Evolutionary conservation across 2,329 filamentous ascomycete genomes (phyloP).

Genomic region (Fusarium equiseti): DNA sequence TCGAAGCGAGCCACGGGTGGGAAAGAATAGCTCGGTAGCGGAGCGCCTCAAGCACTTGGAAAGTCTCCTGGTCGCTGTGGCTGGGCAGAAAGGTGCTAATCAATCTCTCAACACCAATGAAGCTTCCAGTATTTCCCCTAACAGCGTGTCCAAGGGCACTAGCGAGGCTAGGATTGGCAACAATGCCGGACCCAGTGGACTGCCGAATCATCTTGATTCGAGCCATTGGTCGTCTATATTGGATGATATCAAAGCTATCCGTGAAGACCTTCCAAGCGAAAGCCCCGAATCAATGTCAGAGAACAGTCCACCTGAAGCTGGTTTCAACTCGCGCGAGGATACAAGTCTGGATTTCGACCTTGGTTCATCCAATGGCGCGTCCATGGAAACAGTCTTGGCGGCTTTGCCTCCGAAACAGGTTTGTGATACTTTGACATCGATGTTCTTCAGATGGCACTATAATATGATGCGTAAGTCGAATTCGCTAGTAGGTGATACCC

Average conservation of each 20-base stretch:
- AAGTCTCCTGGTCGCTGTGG: constrained; percentile 41
- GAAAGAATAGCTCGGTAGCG: constrained; percentile 15
- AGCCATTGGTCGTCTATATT: constrained; percentile 54
- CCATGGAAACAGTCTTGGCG: constrained; percentile 34
- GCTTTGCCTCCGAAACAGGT: constrained; percentile 43
- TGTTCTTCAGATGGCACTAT: constrained; percentile 48
- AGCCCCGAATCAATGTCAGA: fast-evolving
- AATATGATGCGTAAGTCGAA: constrained; percentile 43
- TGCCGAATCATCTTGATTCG: constrained; percentile 45
- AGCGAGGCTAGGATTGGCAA: fast-evolving
- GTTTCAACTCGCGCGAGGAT: fast-evolving
- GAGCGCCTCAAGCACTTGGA: constrained; percentile 50
- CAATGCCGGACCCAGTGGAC: fast-evolving
- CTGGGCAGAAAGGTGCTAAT: background rate
- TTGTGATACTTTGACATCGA: constrained; percentile 49
- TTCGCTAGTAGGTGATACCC: fast-evolving
- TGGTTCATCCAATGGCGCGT: background rate
- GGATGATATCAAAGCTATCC: constrained; percentile 51
- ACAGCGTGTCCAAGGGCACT: too few relatives aligned
- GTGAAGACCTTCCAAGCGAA: constrained; percentile 46
- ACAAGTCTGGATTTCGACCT: background rate
- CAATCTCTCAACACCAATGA: background rate
- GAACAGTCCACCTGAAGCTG: background rate
- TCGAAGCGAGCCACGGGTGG: background rate
- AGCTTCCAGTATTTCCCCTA: background rate